Percentiles rank a stretch among this genome's conserved stretches.
phyloP scores from a whole-genome alignment of 2,329 filamentous ascomycete species.

The Madurella mycetomatis region DNA sequence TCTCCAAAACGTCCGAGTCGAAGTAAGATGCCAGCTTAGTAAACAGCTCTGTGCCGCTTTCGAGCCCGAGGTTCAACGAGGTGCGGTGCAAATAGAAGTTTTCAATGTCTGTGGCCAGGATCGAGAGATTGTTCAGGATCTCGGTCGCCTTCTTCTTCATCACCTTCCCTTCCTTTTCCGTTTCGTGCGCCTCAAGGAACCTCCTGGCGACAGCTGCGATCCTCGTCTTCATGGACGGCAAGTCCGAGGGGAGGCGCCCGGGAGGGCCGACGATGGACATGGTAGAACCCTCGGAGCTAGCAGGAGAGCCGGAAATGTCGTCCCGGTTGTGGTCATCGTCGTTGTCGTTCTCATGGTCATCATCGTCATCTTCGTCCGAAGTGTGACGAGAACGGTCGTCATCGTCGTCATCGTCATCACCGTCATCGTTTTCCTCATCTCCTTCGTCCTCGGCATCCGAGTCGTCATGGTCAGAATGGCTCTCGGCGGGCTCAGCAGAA shows the following conservation, averaged over 20 bases:
- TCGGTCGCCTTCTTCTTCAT: constrained; percentile 75
- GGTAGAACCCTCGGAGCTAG: constrained; percentile 62
- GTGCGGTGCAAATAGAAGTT: constrained; percentile 60
- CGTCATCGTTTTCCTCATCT: constrained; percentile 30
- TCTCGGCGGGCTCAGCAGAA: constrained; percentile 27
- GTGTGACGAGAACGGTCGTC: constrained; percentile 44
- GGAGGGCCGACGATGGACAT: constrained; percentile 58
- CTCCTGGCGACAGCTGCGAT: constrained; percentile 74
- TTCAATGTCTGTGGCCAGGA: constrained; percentile 67
- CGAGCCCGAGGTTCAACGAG: constrained; percentile 40
- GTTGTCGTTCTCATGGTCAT: constrained; percentile 51
- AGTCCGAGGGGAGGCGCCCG: constrained; percentile 43
- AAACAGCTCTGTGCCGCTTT: constrained; percentile 65
- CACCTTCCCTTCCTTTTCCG: constrained; percentile 62
- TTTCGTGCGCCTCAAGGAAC: constrained; percentile 81
- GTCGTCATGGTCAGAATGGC: constrained; percentile 22
- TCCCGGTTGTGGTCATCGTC: constrained; percentile 45
- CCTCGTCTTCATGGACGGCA: constrained; percentile 61
- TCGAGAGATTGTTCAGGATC: constrained; percentile 69
- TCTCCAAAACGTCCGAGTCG: constrained; percentile 80
- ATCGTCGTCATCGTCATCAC: constrained; percentile 33
- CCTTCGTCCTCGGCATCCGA: constrained; percentile 25
- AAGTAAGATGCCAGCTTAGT: constrained; percentile 75
- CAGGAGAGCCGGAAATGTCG: constrained; percentile 62
- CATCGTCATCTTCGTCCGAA: constrained; percentile 50